These are phyloP conservation scores for Termitomyces sp. DNA, from an alignment of 768 basidiomycete species.

Conservation along the genomic window DNA sequence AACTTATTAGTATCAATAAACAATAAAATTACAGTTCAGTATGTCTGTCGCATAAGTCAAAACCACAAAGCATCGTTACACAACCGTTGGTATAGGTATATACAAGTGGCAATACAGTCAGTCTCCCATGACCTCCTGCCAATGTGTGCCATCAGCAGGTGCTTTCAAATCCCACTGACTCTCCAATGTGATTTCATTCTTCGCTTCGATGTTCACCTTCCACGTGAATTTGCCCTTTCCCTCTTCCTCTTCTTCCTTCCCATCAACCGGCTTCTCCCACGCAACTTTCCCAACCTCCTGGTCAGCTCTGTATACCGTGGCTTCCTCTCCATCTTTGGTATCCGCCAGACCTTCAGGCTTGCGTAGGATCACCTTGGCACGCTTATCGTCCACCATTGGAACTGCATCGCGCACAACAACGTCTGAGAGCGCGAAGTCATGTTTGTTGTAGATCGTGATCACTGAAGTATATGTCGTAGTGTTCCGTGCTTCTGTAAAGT, in stretches of 20 bases:
- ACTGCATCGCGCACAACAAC: slow-evolving; percentile 47
- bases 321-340: slow-evolving; percentile 36
- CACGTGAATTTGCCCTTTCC: slow-evolving; percentile 62
- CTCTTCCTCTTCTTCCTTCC: slow-evolving; percentile 49
- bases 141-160: slow-evolving; percentile 26
- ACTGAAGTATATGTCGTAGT: slow-evolving; percentile 43
- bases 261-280: slow-evolving; percentile 36
- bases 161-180: slow-evolving; percentile 54
- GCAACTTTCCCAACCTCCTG: slow-evolving; percentile 32
- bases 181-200: slow-evolving; percentile 39
- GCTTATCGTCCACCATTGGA: slow-evolving; percentile 38
- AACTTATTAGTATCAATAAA: too few relatives aligned
- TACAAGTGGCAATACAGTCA: not conserved
- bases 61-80: too few relatives aligned
- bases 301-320: slow-evolving; percentile 28
- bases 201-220: slow-evolving; percentile 41
- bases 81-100: too few relatives aligned
- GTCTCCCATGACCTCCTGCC: slow-evolving; percentile 20
- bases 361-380: slow-evolving; percentile 41
- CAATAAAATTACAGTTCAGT: too few relatives aligned
- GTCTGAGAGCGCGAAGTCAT: slow-evolving; percentile 39
- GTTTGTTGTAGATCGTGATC: slow-evolving; percentile 47
- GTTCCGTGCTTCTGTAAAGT: slow-evolving; percentile 42
- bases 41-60: too few relatives aligned
- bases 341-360: slow-evolving; percentile 46